Base-by-base conservation (phyloP, 176 grass and related monocot species). In the Hyparrhenia diplandra region DNA sequence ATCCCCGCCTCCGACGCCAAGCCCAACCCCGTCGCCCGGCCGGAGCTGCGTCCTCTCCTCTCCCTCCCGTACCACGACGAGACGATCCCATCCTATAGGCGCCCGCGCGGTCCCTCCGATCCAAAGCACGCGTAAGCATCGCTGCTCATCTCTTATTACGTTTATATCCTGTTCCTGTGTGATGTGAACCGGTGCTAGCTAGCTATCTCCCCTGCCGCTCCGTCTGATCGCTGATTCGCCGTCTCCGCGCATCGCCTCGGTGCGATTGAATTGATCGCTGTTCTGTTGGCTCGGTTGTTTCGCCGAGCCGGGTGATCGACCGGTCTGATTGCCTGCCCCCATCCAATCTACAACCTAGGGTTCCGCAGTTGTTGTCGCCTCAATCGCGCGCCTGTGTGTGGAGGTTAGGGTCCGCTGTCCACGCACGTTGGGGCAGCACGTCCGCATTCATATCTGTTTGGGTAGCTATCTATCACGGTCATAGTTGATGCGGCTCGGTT, bases 321-420 rank as follows among this genome's bases (percentile, higher is more conserved):
- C 4, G 24, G 7, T 32, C 70, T 85, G 4, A 5, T 67, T 64
- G 67, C 14, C 67, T 70, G 68, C n/a, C 39, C 6, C n/a, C n/a
- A n/a, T n/a, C n/a, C n/a, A n/a, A n/a, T n/a, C 9, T 49, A 2
- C 54, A 85, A 13, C 40, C 6, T 80, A 85, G 82, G 76, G 55
- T 82, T 78, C 52, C 23, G 23, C 23, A 20, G 71, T 47, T 49
- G 27, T 20, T 76, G 4, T 36, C 5, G n/a, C 54, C 57, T 6
- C 46, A 32, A 57, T 81, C 32, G 36, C 32, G 23, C 43, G 2
- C 4, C 2, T 14, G 64, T 64, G 10, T 31, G 16, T 51, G 2
- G 45, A 73, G 8, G 28, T 52, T 73, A 73, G 24, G 40, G 70
- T 32, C 23, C 55, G 10, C 8, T 2, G 55, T 59, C 59, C 27